Percentiles rank a stretch among this genome's conserved stretches.
Conservation (phyloP, 306 rosid genomes). For the Vigna reflexopilosa region DNA sequence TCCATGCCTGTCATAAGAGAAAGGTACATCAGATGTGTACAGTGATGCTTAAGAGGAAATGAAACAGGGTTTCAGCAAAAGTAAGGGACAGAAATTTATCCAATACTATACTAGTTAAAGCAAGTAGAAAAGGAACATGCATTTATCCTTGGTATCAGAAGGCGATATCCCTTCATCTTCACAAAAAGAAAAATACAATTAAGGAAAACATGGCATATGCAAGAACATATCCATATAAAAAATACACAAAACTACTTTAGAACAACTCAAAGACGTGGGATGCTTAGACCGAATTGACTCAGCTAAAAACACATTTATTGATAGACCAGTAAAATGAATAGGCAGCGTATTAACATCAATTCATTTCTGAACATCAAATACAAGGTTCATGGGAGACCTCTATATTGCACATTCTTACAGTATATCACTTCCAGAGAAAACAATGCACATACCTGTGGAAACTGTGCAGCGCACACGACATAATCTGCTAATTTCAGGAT, state of each 20-base stretch:
- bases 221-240: conserved; percentile 22
- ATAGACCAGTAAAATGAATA: conserved; percentile 5
- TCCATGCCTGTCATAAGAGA: conserved; percentile 70
- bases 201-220: not conserved
- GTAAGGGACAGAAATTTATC: too few relatives aligned
- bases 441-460: conserved; percentile 79
- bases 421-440: conserved; percentile 35
- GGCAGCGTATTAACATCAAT: not conserved
- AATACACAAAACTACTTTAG: not conserved
- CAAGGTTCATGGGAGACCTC: conserved; percentile 1
- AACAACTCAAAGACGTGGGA: not conserved
- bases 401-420: not conserved
- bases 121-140: not conserved
- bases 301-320: not conserved
- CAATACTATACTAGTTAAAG: not conserved
- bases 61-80: too few relatives aligned
- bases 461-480: conserved; percentile 71
- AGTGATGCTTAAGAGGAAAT: conserved; percentile 20
- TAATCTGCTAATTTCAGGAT: conserved; percentile 68
- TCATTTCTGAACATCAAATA: conserved; percentile 15
- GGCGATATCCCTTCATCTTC: not conserved
- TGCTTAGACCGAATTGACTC: not conserved
- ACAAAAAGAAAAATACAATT: conserved; percentile 1
- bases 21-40: conserved; percentile 1
- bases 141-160: not conserved